phyloP scores from a whole-genome alignment of 257 asterid species.

The Plectranthus barbatus region DNA sequence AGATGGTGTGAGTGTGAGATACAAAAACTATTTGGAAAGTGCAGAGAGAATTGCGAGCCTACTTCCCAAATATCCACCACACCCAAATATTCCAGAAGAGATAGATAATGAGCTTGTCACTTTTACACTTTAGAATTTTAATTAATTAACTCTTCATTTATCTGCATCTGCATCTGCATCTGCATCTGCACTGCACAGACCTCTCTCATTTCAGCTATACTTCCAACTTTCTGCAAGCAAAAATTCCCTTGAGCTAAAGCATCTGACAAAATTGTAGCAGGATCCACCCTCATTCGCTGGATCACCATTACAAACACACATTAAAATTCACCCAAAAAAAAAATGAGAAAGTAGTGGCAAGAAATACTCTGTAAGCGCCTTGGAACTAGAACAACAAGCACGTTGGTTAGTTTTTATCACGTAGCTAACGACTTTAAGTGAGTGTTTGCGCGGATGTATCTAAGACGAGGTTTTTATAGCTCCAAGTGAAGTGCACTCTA shows the following conservation, averaged over 20 bases:
- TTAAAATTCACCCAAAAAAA: background rate
- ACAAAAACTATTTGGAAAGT: constrained; percentile 35
- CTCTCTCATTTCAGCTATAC: background rate
- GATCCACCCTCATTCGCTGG: background rate
- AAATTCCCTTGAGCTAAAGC: background rate
- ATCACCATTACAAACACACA: background rate
- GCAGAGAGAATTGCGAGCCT: constrained; percentile 36
- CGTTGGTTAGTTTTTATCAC: background rate
- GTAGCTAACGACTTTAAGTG: background rate
- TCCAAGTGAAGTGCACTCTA: background rate
- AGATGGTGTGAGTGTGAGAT: constrained; percentile 8
- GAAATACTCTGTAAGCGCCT: background rate
- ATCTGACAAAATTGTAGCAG: background rate
- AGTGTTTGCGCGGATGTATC: no score
- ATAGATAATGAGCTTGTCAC: constrained; percentile 33
- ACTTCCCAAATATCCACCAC: constrained; percentile 45
- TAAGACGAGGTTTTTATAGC: no score
- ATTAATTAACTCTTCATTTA: background rate
- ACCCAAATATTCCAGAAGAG: constrained; percentile 34
- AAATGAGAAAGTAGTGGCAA: background rate
- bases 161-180: no score
- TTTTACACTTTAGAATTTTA: constrained; percentile 26
- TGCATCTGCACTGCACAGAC: background rate
- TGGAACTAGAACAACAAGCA: background rate
- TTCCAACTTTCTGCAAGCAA: background rate